phyloP scores from a whole-genome alignment of 805 yeast genomes.

The Starmerella sirachaensis region DNA sequence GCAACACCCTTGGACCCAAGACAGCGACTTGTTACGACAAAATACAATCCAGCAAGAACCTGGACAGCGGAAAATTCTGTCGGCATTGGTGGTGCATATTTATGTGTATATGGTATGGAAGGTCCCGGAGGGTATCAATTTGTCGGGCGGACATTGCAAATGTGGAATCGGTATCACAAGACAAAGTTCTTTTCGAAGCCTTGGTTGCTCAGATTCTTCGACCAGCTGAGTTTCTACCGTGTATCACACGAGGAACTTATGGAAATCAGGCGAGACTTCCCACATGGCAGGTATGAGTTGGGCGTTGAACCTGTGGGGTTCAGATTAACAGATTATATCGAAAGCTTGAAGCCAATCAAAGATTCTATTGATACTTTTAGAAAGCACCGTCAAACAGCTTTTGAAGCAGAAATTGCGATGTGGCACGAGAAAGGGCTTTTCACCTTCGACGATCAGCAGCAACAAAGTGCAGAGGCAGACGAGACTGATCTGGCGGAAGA shows the following conservation, averaged over 20 bases:
- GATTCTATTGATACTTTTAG: constrained; percentile 44
- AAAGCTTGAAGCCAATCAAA: constrained; percentile 40
- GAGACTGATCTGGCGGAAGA: constrained; percentile 63
- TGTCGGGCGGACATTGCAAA: constrained; percentile 90
- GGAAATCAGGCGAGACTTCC: constrained; percentile 52
- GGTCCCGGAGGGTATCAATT: constrained; percentile 97
- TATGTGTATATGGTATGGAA: constrained; percentile 95
- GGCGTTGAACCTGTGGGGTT: constrained; percentile 66
- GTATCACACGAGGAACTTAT: constrained; percentile 77
- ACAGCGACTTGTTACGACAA: constrained; percentile 78
- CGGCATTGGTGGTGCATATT: constrained; percentile 95
- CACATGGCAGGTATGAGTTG: constrained; percentile 67
- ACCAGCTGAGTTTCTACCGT: constrained; percentile 89
- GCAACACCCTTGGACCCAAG: constrained; percentile 96
- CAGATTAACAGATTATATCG: constrained; percentile 48
- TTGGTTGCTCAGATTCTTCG: constrained; percentile 84
- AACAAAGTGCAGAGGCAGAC: constrained; percentile 26
- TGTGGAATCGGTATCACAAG: constrained; percentile 83
- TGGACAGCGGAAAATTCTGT: constrained; percentile 92
- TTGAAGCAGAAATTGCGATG: constrained; percentile 72
- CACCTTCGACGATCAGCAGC: constrained; percentile 22
- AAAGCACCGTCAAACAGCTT: constrained; percentile 44
- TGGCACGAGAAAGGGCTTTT: constrained; percentile 43
- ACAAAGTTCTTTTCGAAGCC: constrained; percentile 35
- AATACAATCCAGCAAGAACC: constrained; percentile 90